phyloP scores from a whole-genome alignment of 495 filamentous ascomycete species.

The Neurospora africana region DNA sequence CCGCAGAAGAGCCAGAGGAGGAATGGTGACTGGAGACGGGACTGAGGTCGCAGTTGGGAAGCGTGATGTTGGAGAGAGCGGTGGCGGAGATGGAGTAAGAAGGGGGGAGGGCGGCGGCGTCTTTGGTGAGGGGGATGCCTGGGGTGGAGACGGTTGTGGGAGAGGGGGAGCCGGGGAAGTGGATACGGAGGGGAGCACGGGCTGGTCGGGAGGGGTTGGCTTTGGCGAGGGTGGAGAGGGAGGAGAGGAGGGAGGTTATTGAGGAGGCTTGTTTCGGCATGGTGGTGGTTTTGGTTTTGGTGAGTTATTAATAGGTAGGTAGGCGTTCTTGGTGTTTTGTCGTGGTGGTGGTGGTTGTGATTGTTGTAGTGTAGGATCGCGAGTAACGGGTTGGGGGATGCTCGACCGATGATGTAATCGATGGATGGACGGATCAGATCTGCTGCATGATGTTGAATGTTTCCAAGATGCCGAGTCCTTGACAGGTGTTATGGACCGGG shows the following conservation, averaged over 20 bases:
- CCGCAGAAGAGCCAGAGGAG: not conserved
- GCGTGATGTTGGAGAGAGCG: conserved; percentile 11
- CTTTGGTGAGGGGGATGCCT: conserved; percentile 8
- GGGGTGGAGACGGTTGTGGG: conserved; percentile 9
- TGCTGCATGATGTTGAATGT: not conserved
- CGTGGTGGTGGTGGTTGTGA: not conserved
- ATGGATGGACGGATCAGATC: not conserved
- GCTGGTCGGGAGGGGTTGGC: not conserved
- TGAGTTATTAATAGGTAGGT: not conserved
- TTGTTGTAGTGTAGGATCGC: not conserved
- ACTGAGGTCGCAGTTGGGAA: conserved; percentile 10
- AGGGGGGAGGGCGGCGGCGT: conserved; percentile 5
- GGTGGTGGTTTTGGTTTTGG: not conserved
- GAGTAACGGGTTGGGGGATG: not conserved
- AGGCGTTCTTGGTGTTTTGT: not conserved
- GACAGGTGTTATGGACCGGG: not conserved
- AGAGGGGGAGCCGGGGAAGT: conserved; percentile 9
- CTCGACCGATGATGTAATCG: not conserved
- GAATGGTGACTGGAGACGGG: conserved; percentile 11
- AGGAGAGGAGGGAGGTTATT: conserved; percentile 9
- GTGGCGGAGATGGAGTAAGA: conserved; percentile 14
- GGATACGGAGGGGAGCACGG: conserved; percentile 14
- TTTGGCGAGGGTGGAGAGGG: conserved; percentile 9
- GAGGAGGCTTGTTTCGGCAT: conserved; percentile 14
- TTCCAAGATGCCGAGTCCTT: not conserved